Evolutionary conservation across 2,329 filamentous ascomycete species (phyloP).

Genomic region (Fusarium nygamai): DNA sequence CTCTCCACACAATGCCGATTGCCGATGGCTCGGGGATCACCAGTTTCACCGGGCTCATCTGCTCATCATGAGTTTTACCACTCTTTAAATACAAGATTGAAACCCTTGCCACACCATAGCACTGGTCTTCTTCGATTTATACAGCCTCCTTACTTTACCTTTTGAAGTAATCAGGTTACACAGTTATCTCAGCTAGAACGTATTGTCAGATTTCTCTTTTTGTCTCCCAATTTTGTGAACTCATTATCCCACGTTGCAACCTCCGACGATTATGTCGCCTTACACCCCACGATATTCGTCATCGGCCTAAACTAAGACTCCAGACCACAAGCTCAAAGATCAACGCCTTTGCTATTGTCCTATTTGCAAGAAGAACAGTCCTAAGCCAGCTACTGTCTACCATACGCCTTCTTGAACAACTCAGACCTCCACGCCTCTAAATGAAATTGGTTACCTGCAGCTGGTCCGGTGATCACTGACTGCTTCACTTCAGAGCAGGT

Average conservation of each 20-base stretch:
- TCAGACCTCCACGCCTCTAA: conserved; percentile 19
- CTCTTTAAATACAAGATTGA: conserved; percentile 1
- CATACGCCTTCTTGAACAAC: conserved; percentile 11
- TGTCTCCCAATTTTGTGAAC: neutral
- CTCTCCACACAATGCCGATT: conserved; percentile 19
- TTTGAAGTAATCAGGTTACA: neutral
- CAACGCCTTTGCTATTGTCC: neutral
- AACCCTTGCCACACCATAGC: neutral
- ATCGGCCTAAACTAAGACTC: conserved; percentile 28
- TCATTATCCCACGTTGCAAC: neutral
- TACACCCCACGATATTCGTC: conserved; percentile 42
- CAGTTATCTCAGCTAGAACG: neutral
- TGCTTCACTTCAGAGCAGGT: neutral
- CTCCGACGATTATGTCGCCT: conserved; percentile 35
- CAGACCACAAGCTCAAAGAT: conserved; percentile 28
- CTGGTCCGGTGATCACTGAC: conserved; percentile 12
- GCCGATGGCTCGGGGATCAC: conserved; percentile 20
- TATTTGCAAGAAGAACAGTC: conserved; percentile 28
- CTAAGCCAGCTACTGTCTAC: conserved; percentile 3
- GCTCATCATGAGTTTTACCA: neutral
- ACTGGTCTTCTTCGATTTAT: neutral
- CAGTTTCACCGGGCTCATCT: neutral
- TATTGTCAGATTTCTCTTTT: neutral
- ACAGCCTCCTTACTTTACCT: neutral
- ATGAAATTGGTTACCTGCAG: conserved; percentile 5